Conservation (phyloP, 768 basidiomycete species). For the Pleurotus tuber-regium region DNA sequence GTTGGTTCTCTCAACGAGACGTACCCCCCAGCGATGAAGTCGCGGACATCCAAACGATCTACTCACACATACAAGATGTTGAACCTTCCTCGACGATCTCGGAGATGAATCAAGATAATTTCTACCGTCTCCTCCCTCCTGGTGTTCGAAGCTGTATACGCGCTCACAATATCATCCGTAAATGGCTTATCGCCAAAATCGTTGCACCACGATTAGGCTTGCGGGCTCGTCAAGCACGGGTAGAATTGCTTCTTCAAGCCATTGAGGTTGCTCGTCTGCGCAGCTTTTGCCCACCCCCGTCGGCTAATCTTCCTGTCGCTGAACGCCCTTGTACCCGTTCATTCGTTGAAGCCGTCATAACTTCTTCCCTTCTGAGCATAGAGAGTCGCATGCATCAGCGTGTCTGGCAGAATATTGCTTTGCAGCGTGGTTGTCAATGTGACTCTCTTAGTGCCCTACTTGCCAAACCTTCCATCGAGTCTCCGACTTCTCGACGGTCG, state of each 20-base stretch:
- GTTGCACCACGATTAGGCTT: conserved; percentile 63
- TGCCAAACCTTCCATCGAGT: conserved; percentile 44
- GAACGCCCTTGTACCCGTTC: conserved; percentile 70
- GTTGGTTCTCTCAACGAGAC: conserved; percentile 74
- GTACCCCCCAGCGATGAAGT: conserved; percentile 50
- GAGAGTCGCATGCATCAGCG: conserved; percentile 77
- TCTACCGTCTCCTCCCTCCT: conserved; percentile 76
- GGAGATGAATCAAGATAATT: conserved; percentile 63
- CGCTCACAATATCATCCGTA: conserved; percentile 72
- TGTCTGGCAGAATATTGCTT: conserved; percentile 76
- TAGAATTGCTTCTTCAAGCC: conserved; percentile 69
- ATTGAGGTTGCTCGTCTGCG: conserved; percentile 73
- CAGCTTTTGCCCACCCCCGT: conserved; percentile 39
- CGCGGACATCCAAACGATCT: conserved; percentile 78
- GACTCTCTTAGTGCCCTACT: conserved; percentile 63
- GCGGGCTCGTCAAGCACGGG: conserved; percentile 61
- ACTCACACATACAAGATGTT: conserved; percentile 68
- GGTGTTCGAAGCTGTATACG: conserved; percentile 74
- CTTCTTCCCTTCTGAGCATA: conserved; percentile 72
- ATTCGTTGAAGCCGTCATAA: conserved; percentile 75
- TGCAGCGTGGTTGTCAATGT: conserved; percentile 54
- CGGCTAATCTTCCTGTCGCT: conserved; percentile 31
- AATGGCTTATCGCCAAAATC: conserved; percentile 74
- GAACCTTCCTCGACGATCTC: conserved; percentile 72
- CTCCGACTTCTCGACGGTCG: conserved; percentile 43